Evolutionary conservation across 768 basidiomycete genomes (phyloP), one percentile per base, ranked within the genome.

Genomic region (Naganishia kalamii): DNA sequence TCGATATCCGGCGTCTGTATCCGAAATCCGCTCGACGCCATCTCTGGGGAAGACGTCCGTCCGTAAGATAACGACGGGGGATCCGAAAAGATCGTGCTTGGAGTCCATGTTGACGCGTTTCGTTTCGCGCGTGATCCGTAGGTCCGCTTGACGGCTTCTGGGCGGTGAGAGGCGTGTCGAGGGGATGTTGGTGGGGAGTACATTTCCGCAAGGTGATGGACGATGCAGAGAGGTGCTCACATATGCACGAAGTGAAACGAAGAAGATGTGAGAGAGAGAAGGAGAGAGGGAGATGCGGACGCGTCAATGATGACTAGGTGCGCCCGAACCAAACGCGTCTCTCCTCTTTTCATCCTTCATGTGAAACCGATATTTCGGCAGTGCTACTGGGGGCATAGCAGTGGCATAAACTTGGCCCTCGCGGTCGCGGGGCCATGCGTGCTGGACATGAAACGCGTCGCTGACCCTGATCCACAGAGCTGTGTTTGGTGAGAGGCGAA

Each of bases 11-110:
- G 54, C 37, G 54, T 57, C 23, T 41, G 54, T 37, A 57, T 40
- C 37, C 54, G 37, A 25, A 57, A 57, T 40, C 54, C 54, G 37
- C 54, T 57, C 19, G 54, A 57, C 21, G 54, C n/a, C 35, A 57
- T 23, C 15, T 35, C 54, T 27, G 54, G 54, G 19, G 54, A 57
- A 2, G 35, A 57, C 10, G 13, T 25, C 37, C 54, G 12, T 21
- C 33, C 32, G 21, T 37, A 57, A 19, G 25, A 23, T 35, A 57
- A 25, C 17, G 54, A 37, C n/a, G 54, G 54, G 10, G 54, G 54
- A 40, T 33, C 37, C 13, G 54, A 57, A 13, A 33, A 57, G n/a
- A 57, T 57, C 19, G 54, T 40, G 1, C 21, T 37, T 7, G 54
- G n/a, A 7, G 54, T 4, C 32, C 32, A 35, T 23, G n/a, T 3